Conservation (phyloP, 805 yeast species). For the Saccharomycopsis fibuligera region DNA sequence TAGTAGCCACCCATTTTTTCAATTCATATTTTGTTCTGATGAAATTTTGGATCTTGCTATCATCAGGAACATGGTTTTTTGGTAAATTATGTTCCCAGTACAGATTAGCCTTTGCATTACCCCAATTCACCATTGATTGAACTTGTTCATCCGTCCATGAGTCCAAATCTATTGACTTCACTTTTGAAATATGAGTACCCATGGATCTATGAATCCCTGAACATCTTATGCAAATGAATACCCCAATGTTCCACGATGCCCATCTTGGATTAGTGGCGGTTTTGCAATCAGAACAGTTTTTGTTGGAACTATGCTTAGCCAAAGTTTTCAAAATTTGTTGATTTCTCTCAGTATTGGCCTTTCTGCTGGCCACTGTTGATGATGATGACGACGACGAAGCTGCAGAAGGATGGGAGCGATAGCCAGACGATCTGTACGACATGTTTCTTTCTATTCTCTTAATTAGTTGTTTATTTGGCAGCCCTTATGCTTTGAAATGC, state of each 20-base stretch:
- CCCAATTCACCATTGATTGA: conserved; percentile 77
- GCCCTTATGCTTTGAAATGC: background rate
- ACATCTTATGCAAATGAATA: conserved; percentile 89
- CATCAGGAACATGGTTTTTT: conserved; percentile 67
- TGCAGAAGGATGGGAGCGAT: too few relatives aligned
- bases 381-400: conserved; percentile 1
- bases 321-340: conserved; percentile 69
- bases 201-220: conserved; percentile 92
- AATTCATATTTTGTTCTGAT: conserved; percentile 88
- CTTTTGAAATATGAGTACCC: conserved; percentile 93
- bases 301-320: conserved; percentile 71
- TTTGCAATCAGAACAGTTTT: conserved; percentile 87
- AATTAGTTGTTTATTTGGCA: background rate
- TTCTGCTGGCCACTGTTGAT: background rate
- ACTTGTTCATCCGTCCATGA: conserved; percentile 95
- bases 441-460: background rate
- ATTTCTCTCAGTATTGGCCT: conserved; percentile 15
- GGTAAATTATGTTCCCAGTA: conserved; percentile 85
- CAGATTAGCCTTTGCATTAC: conserved; percentile 68
- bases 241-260: conserved; percentile 96
- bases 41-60: conserved; percentile 78
- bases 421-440: conserved; percentile 14
- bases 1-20: conserved; percentile 75
- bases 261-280: conserved; percentile 86
- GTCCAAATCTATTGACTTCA: conserved; percentile 89